Base-by-base conservation (phyloP, 2,329 filamentous ascomycete species). In the Sporothrix phasma region DNA sequence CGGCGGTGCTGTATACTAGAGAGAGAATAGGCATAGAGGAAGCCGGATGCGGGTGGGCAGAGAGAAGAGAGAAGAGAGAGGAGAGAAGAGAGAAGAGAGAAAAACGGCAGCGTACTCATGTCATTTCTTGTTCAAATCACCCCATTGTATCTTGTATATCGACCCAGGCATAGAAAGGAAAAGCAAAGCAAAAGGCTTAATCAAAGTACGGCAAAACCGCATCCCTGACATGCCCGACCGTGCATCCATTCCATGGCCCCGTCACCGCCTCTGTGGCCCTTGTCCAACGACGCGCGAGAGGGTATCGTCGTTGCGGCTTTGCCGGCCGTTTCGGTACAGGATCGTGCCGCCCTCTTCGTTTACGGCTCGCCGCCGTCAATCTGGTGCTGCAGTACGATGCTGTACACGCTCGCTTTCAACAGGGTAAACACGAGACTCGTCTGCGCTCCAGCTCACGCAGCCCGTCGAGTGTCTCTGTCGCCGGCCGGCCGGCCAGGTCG, bases 371-470 rank as follows among this genome's bases (percentile, higher is more conserved):
- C 88, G 76, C 87, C 89, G 67, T 88, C 87, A 71, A 96, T 91
- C 82, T 97, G 90, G 82, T 97, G 93, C 82, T 99, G 93, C 79
- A 99, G 76, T 67, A 99, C 92, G 78, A 99, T 99, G 73, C 90
- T 96, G 78, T 99, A 99, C 68, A 99, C 94, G 75, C 93, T 97
- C 19, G 94, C 93, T 80, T 99, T 99, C 73, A 99, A 82, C 73
- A 97, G 77, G 67, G 94, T 99, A 76, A 96, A 97, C 24, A 97
- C 93, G 63, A 96, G 80, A 69, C 91, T 92, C 49, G 93, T 97
- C 80, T 97, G 70, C 94, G 83, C 80, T 99, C 94, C 63, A 99
- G 80, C 49, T 92, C 87, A 62, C 94, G 82, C 70, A 99, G 80
- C 8, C 90, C 88, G 74, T 99, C 91, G 62, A 95, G 82, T 64